phyloP scores from a whole-genome alignment of 306 rosid species.

The Prunus armeniaca region DNA sequence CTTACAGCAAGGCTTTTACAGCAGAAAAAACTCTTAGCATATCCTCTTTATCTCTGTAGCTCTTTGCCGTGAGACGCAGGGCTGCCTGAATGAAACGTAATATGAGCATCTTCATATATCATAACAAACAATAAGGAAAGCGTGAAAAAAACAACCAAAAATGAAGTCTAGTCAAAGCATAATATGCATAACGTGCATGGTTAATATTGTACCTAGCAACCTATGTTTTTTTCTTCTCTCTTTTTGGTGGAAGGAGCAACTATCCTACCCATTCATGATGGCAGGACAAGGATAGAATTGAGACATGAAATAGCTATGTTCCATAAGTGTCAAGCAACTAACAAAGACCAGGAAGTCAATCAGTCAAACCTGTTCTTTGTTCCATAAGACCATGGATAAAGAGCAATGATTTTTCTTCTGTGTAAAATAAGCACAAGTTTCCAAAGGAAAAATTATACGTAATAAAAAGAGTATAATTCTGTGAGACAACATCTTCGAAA shows the following conservation, averaged over 20 bases:
- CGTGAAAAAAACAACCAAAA: background rate
- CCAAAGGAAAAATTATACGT: background rate
- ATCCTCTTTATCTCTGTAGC: background rate
- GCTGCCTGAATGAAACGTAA: background rate
- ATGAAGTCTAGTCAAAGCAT: background rate
- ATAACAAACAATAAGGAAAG: background rate
- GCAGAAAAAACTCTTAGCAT: conserved; percentile 6
- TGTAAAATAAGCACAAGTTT: background rate
- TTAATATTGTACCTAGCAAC: background rate
- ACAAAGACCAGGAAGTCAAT: too few relatives aligned
- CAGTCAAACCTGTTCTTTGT: too few relatives aligned
- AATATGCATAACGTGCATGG: too few relatives aligned
- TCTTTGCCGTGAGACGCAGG: background rate
- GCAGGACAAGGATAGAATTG: too few relatives aligned
- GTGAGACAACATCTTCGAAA: background rate
- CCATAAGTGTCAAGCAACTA: too few relatives aligned
- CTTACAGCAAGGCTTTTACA: background rate
- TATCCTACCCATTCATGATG: too few relatives aligned
- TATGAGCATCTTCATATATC: background rate
- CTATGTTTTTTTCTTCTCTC: background rate
- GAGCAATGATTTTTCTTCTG: background rate
- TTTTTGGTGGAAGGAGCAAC: background rate
- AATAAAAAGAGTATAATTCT: background rate
- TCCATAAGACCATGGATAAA: too few relatives aligned
- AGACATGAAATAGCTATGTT: too few relatives aligned